Conservation (phyloP, 352 stramenopile genomes). For the Pythium aquatile region DNA sequence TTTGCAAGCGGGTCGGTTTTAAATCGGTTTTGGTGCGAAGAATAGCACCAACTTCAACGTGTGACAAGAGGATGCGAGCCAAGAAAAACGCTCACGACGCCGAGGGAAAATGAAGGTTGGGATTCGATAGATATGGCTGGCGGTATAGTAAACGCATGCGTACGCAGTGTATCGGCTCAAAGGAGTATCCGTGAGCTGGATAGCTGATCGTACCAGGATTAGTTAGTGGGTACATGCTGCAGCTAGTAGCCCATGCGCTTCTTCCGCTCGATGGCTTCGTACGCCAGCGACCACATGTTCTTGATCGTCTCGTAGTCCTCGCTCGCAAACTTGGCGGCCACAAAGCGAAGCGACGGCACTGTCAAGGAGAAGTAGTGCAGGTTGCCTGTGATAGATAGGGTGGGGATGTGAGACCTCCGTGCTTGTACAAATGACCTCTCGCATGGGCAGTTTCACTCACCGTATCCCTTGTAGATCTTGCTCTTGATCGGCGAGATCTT, state of each 20-base stretch:
- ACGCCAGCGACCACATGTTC: conserved; percentile 78
- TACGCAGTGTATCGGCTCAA: not conserved
- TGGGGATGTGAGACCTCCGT: not conserved
- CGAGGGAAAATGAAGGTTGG: not conserved
- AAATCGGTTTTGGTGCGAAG: not conserved
- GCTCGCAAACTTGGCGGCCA: conserved; percentile 81
- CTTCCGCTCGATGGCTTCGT: conserved; percentile 81
- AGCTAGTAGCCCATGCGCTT: conserved; percentile 61
- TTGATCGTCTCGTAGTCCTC: conserved; percentile 83
- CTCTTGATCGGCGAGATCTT: conserved; percentile 84
- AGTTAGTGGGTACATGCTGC: not conserved
- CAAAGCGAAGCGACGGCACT: conserved; percentile 76
- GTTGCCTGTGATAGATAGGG: conserved; percentile 38
- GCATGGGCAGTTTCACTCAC: conserved; percentile 22
- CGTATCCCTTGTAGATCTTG: conserved; percentile 89
- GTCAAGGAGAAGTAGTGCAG: conserved; percentile 84
- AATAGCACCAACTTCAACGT: conserved; percentile 8
- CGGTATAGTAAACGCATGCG: not conserved
- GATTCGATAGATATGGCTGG: not conserved
- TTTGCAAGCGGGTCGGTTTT: not conserved
- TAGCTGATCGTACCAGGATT: not conserved
- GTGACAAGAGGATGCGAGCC: not conserved
- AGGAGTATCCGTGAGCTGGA: not conserved
- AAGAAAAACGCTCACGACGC: not conserved
- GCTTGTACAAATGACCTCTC: not conserved